Conservation (phyloP, 2,329 filamentous ascomycete species). For the Allantophomopsis lycopodina region DNA sequence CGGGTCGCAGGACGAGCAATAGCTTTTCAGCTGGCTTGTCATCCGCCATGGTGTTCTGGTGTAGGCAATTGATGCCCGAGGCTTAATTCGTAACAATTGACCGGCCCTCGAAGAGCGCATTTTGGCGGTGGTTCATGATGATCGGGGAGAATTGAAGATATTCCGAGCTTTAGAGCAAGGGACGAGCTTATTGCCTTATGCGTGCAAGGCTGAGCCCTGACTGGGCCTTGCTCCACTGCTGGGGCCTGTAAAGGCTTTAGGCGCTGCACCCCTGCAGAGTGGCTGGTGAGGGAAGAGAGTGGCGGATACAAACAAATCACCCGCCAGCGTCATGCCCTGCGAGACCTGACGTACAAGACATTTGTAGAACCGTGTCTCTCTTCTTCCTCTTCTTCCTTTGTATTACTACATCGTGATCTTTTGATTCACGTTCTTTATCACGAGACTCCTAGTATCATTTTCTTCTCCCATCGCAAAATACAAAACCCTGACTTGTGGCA, state of each 20-base stretch:
- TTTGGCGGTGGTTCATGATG: slow-evolving; percentile 2
- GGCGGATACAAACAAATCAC: slow-evolving; percentile 5
- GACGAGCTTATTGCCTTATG: neutral
- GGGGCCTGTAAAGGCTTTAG: no score
- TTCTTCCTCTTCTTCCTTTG: slow-evolving; percentile 1
- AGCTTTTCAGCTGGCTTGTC: slow-evolving; percentile 7
- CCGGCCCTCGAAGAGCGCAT: slow-evolving; percentile 18
- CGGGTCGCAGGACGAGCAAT: slow-evolving; percentile 16
- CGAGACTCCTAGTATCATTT: neutral
- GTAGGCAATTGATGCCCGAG: neutral
- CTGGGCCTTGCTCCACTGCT: neutral
- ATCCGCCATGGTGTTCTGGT: neutral
- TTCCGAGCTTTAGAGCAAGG: neutral
- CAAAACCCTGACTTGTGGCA: no score
- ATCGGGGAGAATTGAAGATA: slow-evolving; percentile 1
- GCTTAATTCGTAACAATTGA: slow-evolving; percentile 5
- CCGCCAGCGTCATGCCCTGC: slow-evolving; percentile 10
- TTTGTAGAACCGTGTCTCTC: no score
- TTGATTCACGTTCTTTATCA: neutral
- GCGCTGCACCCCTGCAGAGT: slow-evolving; percentile 1
- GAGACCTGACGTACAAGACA: neutral
- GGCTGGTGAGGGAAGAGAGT: neutral
- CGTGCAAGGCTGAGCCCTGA: neutral
- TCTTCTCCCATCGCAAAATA: no score
- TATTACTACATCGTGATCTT: neutral